These are phyloP conservation scores for Marasmius tenuissimus DNA, from an alignment of 1,284 basidiomycete species.

Conservation along the genomic window DNA sequence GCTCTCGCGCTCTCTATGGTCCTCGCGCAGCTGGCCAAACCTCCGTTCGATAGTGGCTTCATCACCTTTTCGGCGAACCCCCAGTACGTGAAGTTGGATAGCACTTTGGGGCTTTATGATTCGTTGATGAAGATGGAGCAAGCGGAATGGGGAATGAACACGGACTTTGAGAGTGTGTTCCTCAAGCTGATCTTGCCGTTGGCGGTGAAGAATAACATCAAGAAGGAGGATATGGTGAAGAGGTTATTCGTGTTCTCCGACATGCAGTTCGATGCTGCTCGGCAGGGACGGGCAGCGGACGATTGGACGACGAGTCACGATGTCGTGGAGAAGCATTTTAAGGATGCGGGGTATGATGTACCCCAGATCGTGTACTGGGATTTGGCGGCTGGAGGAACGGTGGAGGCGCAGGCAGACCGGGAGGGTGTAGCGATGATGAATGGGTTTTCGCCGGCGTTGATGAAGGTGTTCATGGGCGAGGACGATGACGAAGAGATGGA, in stretches of 20 bases:
- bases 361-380: constrained; percentile 71
- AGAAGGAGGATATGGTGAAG: constrained; percentile 71
- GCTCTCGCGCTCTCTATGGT: constrained; percentile 68
- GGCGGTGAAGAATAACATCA: constrained; percentile 53
- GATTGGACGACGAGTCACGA: constrained; percentile 65
- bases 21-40: constrained; percentile 56
- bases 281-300: background rate
- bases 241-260: constrained; percentile 73
- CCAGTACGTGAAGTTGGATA: constrained; percentile 47
- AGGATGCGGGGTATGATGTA: constrained; percentile 61
- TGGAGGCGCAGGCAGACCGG: constrained; percentile 48
- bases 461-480: constrained; percentile 72
- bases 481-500: constrained; percentile 35
- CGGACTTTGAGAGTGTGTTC: constrained; percentile 61
- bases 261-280: constrained; percentile 67
- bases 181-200: constrained; percentile 56
- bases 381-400: constrained; percentile 34
- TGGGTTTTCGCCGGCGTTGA: constrained; percentile 64
- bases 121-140: constrained; percentile 37
- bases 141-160: constrained; percentile 56
- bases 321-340: constrained; percentile 49
- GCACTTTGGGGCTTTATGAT: constrained; percentile 30
- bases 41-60: constrained; percentile 65
- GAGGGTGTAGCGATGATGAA: constrained; percentile 66
- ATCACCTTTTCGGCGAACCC: constrained; percentile 65